These are phyloP conservation scores for Talaromyces funiculosus DNA, from an alignment of 2,329 filamentous ascomycete genomes.

Conservation along the genomic window DNA sequence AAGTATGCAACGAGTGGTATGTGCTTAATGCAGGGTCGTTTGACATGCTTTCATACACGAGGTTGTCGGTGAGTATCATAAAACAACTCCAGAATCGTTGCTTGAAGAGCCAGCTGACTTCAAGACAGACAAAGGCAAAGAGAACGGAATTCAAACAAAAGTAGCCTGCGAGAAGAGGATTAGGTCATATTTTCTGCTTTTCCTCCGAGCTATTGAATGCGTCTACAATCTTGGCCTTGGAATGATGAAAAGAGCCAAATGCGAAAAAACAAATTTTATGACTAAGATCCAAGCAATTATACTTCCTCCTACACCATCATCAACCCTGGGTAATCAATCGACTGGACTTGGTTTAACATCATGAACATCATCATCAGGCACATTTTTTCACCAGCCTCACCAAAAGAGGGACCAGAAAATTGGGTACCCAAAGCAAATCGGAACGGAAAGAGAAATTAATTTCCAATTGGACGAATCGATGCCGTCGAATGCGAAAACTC, in stretches of 20 bases:
- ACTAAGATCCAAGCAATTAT: not conserved
- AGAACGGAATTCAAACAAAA: not conserved
- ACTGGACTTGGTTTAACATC: not conserved
- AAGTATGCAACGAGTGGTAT: constrained; percentile 9
- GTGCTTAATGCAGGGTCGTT: not conserved
- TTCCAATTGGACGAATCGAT: not conserved
- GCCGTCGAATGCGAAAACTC: not conserved
- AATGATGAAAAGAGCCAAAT: not conserved
- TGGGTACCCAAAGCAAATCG: constrained; percentile 5
- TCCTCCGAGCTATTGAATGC: not conserved
- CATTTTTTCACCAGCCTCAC: not conserved
- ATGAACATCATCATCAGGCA: constrained; percentile 4
- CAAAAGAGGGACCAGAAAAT: not conserved
- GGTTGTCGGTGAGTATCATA: not conserved
- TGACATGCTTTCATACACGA: not conserved
- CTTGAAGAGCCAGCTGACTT: not conserved
- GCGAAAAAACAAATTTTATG: not conserved
- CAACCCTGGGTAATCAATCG: not conserved
- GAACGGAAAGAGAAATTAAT: not conserved
- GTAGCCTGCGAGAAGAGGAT: not conserved
- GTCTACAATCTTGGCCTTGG: not conserved
- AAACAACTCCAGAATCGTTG: not conserved
- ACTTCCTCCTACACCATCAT: constrained; percentile 6
- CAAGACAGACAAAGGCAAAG: not conserved
- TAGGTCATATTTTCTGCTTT: not conserved